Evolutionary conservation across 768 basidiomycete species (phyloP), one percentile per base, ranked within the genome.

Genomic region (Amanita muscaria): DNA sequence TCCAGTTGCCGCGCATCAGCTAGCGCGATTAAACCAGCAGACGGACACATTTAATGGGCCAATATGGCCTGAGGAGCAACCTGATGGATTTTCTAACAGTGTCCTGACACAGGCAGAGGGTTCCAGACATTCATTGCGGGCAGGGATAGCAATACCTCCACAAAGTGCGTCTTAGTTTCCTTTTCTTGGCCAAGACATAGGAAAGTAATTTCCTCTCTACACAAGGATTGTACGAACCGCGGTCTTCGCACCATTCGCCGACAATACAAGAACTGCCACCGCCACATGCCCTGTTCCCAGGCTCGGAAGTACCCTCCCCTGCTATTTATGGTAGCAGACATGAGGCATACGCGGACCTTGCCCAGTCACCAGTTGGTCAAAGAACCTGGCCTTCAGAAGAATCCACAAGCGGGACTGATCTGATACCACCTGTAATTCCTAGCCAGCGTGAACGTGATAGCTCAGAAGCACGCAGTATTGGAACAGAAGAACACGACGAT

Each of bases 1-100:
- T 22, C 50, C 53, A 42, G 49, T 46, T 35, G 53, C 51, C 14
- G 8, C 25, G n/a, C 24, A 45, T 18, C 44, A 18, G 38, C 12
- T 14, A 19, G 2, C 3, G 19, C 23, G 36, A 30, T 22, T 38
- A 3, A 45, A 8, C 36, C 35, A 45, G 37, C 40, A 30, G 48
- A 8, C 44, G 46, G 35, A 37, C 29, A 24, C 36, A 18, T 40
- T 40, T 33, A 37, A 30, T 25, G 40, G 44, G 19, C 39, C 44
- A n/a, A 12, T 22, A 33, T 42, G 42, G 47, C 14, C 40, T 21
- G 38, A 41, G 33, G 48, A 23, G 24, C 34, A 39, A 9, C 6
- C 21, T 11, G 37, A 21, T 3, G 10, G 12, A n/a, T 39, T 38
- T 14, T 24, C 27, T 9, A 15, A 29, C 18, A 14, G 29, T 38